Percentiles rank a stretch among this genome's conserved stretches.
Conservation (phyloP, 164 flowering plant genomes). For the Warburgia ugandensis region DNA sequence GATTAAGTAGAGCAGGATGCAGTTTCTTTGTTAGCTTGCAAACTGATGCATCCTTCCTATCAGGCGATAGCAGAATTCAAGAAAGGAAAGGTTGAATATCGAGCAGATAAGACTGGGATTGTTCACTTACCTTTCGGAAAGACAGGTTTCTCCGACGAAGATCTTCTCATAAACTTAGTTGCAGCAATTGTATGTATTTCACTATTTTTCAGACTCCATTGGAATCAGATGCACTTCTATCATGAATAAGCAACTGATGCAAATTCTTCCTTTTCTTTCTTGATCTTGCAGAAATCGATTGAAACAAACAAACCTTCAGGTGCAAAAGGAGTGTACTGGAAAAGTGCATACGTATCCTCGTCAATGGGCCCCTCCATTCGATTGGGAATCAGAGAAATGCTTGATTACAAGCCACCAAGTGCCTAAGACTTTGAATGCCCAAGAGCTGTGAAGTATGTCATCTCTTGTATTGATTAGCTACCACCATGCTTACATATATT, state of each 20-base stretch:
- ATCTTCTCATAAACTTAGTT: conserved; percentile 65
- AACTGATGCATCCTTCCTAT: conserved; percentile 7
- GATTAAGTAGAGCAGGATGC: too few relatives aligned
- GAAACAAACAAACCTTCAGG: conserved; percentile 88
- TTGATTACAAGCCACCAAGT: conserved; percentile 58
- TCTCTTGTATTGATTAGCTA: too few relatives aligned
- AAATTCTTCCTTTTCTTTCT: background rate
- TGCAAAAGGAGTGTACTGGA: conserved; percentile 94
- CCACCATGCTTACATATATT: too few relatives aligned
- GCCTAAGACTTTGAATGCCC: too few relatives aligned
- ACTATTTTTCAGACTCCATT: too few relatives aligned
- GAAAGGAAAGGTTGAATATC: conserved; percentile 89
- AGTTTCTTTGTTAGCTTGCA: too few relatives aligned
- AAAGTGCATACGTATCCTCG: conserved; percentile 81
- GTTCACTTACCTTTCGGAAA: conserved; percentile 97
- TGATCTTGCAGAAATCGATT: conserved; percentile 66
- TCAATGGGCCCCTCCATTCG: conserved; percentile 96
- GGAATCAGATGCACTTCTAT: too few relatives aligned
- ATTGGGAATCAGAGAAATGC: conserved; percentile 73
- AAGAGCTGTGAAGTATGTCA: too few relatives aligned
- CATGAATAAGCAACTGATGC: too few relatives aligned
- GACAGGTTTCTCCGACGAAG: conserved; percentile 76
- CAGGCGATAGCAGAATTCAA: conserved; percentile 98
- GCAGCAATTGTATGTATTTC: conserved; percentile 69
- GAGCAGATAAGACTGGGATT: conserved; percentile 97